Percentiles rank a stretch among this genome's conserved stretches.
Evolutionary conservation across 495 filamentous ascomycete species (phyloP).

Genomic region (Hypoxylon crocopeplum): DNA sequence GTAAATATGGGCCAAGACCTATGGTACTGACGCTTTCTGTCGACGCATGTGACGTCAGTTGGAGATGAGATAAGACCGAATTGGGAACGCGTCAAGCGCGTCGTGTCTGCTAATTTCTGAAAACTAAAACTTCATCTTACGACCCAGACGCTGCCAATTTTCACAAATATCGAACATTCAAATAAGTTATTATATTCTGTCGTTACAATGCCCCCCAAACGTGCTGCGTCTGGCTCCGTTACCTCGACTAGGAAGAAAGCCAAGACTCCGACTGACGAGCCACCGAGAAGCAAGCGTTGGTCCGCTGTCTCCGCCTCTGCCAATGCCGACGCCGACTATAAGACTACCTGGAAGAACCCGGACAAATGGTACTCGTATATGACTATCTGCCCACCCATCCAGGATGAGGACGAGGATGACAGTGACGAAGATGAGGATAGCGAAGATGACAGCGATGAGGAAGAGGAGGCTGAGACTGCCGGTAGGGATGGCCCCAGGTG

Average conservation of each 20-base stretch:
- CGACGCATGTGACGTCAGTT: too few species aligned
- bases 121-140: too few species aligned
- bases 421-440: constrained; percentile 30
- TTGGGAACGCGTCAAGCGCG: too few species aligned
- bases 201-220: constrained; percentile 33
- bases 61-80: too few species aligned
- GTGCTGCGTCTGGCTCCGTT: constrained; percentile 9
- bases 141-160: too few species aligned
- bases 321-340: constrained; percentile 46
- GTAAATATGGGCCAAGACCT: too few species aligned
- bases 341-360: constrained; percentile 28
- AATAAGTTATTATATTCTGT: background rate
- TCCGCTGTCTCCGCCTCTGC: constrained; percentile 47
- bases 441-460: constrained; percentile 19
- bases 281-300: constrained; percentile 47
- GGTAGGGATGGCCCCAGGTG: constrained; percentile 22
- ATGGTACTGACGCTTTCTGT: too few species aligned
- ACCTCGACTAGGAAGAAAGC: constrained; percentile 34
- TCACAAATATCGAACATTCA: too few species aligned
- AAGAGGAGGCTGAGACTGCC: constrained; percentile 16
- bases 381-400: constrained; percentile 42
- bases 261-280: constrained; percentile 14
- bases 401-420: constrained; percentile 29
- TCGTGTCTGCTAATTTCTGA: too few species aligned
- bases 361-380: constrained; percentile 42